Percentiles rank a stretch among this genome's conserved stretches.
Evolutionary conservation across 2,329 filamentous ascomycete species (phyloP).

Genomic region (Zymoseptoria crescenta): DNA sequence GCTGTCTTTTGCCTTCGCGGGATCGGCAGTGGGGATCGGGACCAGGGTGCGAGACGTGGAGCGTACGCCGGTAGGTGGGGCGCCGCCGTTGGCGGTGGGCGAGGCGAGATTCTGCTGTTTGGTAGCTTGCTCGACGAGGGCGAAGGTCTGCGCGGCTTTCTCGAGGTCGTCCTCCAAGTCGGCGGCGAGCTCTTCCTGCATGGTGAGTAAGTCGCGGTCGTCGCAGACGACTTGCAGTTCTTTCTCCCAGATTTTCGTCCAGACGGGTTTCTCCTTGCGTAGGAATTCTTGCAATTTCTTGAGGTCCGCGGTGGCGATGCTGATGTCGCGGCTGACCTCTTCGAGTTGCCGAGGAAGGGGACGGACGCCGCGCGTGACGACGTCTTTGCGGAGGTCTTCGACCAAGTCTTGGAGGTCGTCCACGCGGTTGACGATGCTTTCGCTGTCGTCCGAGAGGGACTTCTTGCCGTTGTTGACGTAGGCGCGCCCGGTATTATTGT

Average conservation of each 20-base stretch:
- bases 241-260: conserved; percentile 99
- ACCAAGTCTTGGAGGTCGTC: conserved; percentile 97
- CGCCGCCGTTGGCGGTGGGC: conserved; percentile 15
- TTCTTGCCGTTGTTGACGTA: conserved; percentile 87
- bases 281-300: conserved; percentile 93
- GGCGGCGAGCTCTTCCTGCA: conserved; percentile 90
- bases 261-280: conserved; percentile 84
- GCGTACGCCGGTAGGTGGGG: conserved; percentile 28
- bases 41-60: conserved; percentile 25
- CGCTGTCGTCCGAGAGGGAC: conserved; percentile 75
- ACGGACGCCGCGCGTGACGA: conserved; percentile 84
- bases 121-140: conserved; percentile 93
- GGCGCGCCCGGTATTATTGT: conserved; percentile 70
- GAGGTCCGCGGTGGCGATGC: conserved; percentile 70
- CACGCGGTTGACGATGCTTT: conserved; percentile 81
- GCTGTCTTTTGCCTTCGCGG: conserved; percentile 76
- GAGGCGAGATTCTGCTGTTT: conserved; percentile 86
- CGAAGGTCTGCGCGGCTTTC: conserved; percentile 88
- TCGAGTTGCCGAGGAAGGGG: conserved; percentile 87
- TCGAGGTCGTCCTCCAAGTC: conserved; percentile 92
- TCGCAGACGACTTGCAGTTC: conserved; percentile 93
- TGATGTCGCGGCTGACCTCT: conserved; percentile 79
- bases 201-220: conserved; percentile 85
- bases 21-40: conserved; percentile 53
- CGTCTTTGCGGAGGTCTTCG: conserved; percentile 94